Base-by-base conservation (phyloP, 345 rosid genomes). In the Eucalyptus regnans region DNA sequence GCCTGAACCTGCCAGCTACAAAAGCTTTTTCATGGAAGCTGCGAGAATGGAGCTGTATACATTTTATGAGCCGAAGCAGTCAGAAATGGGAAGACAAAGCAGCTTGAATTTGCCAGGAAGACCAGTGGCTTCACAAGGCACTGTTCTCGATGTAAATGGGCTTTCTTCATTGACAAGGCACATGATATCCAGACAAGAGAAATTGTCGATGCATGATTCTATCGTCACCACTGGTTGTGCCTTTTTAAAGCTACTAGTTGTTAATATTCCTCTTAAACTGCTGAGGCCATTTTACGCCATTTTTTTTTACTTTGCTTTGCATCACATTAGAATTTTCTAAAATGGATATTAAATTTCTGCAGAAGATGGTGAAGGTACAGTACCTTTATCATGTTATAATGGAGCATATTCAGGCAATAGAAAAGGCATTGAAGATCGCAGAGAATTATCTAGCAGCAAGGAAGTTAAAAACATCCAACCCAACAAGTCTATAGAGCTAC, bases 11-110 rank as follows among this genome's bases (percentile, higher is more conserved):
- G 84, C 88, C 66, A 79, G 88, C 83, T 86, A 18, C 71, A 86
- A 90, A 88, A 88, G 89, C 90, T 84, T 92, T 86, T 80, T 90
- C 16, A 86, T 80, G 44, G 96, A 93, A 92, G 90, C 93, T 66
- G 91, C 50, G 33, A 95, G 96, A 90, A 92, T 95, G 89, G 97
- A 94, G 85, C 94, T 96, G 86, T 94, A 94, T 90, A 92, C 94
- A 9, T 96, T 95, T 90, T 93, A 91, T 89, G 94, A 92, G 89
- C 86, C 91, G 50, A 93, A 92, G 86, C 93, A 91, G 89, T 89
- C 90, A 14, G 88, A 86, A 87, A 87, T 87, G 71, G 92, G 90
- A 88, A 88, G 93, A 88, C 87, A 91, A 81, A 86, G 89, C 52
- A 92, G 88, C 71, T 81, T 93, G 86, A 84, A 88, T 79, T 93